Conservation (phyloP, 2,329 filamentous ascomycete genomes). For the Exophiala mesophila region DNA sequence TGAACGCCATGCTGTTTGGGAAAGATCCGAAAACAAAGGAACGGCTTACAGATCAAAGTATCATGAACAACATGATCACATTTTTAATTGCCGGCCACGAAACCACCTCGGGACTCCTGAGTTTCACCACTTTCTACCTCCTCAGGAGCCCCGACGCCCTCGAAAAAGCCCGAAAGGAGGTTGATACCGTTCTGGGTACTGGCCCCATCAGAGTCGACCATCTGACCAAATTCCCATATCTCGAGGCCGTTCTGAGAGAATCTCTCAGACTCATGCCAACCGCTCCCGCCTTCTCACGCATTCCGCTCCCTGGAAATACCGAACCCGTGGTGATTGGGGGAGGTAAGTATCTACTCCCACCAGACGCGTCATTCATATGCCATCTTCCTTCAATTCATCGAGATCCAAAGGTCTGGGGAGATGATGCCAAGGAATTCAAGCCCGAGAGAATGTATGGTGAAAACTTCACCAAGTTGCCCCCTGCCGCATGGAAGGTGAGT, state of each 20-base stretch:
- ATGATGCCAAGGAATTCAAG: constrained; percentile 60
- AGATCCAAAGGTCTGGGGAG: constrained; percentile 60
- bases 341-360: constrained; percentile 57
- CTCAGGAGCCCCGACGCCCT: constrained; percentile 59
- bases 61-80: constrained; percentile 64
- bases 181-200: constrained; percentile 60
- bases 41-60: constrained; percentile 53
- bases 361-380: constrained; percentile 47
- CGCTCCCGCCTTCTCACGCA: constrained; percentile 54
- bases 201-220: constrained; percentile 49
- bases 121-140: constrained; percentile 62
- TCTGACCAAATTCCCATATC: constrained; percentile 60
- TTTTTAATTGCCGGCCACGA: constrained; percentile 61
- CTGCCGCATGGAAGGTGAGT: constrained; percentile 55
- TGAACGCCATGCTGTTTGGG: constrained; percentile 55
- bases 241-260: constrained; percentile 63
- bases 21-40: constrained; percentile 59
- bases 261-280: constrained; percentile 59
- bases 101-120: constrained; percentile 63
- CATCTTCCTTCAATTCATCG: constrained; percentile 54
- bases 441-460: constrained; percentile 70
- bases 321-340: constrained; percentile 34
- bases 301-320: constrained; percentile 33
- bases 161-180: constrained; percentile 60
- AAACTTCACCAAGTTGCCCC: constrained; percentile 60